These are phyloP conservation scores for Logfia minima DNA, from an alignment of 129 eudicot species.

Conservation along the genomic window DNA sequence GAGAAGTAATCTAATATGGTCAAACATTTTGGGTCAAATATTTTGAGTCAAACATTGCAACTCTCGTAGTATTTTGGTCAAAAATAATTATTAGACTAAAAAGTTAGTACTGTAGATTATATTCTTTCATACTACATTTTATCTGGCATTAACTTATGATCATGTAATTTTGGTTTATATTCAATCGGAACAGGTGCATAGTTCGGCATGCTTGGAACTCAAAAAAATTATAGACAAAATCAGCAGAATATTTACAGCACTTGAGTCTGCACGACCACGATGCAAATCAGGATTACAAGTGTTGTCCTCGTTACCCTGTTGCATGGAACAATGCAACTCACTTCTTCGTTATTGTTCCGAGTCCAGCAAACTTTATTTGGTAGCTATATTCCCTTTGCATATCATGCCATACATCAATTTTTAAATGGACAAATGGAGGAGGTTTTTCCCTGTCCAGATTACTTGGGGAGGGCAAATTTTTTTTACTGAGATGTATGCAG, in stretches of 20 bases:
- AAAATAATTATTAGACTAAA: not conserved
- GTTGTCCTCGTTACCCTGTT: constrained; percentile 23
- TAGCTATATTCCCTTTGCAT: not conserved
- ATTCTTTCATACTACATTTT: no score
- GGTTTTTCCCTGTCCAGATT: no score
- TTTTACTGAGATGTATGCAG: no score
- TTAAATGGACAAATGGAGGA: no score
- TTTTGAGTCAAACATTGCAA: no score
- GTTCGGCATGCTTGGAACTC: constrained; percentile 36
- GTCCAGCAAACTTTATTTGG: constrained; percentile 47
- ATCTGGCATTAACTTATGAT: no score
- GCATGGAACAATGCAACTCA: constrained; percentile 29
- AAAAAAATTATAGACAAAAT: constrained; percentile 22
- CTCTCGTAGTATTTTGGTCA: no score
- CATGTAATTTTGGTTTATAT: not conserved
- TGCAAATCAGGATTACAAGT: constrained; percentile 34
- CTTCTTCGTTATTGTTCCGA: constrained; percentile 41
- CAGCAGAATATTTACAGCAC: constrained; percentile 27
- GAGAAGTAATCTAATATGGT: no score
- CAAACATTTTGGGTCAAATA: no score
- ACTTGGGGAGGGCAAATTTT: no score
- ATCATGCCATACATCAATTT: not conserved
- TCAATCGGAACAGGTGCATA: constrained; percentile 30
- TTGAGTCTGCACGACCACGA: constrained; percentile 41
- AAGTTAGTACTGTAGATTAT: not conserved